phyloP scores from a whole-genome alignment of 2,329 filamentous ascomycete species.

The Raffaelea deltoideospora region DNA sequence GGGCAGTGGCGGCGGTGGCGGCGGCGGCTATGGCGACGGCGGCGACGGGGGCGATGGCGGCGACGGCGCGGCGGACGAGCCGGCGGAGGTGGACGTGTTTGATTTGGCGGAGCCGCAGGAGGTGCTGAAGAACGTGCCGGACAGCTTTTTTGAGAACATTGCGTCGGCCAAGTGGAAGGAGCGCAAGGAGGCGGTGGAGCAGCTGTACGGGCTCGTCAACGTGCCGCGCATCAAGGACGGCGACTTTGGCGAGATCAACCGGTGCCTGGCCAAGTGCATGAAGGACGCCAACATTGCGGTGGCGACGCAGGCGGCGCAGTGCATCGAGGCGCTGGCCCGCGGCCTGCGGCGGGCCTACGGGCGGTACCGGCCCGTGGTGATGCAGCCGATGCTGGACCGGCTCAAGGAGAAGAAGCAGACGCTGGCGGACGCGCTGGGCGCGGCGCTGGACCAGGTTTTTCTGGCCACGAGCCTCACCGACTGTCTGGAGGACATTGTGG shows the following conservation, averaged over 20 bases:
- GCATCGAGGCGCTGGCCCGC: slow-evolving; percentile 77
- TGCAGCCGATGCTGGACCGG: slow-evolving; percentile 84
- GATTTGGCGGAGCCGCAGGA: slow-evolving; percentile 80
- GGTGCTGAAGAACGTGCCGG: slow-evolving; percentile 64
- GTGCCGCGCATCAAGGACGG: slow-evolving; percentile 85
- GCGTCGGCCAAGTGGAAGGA: slow-evolving; percentile 97
- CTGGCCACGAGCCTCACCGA: slow-evolving; percentile 58
- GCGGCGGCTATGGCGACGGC: slow-evolving; percentile 44
- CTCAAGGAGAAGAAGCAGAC: slow-evolving; percentile 93
- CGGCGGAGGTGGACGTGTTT: slow-evolving; percentile 62
- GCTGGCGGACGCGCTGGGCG: slow-evolving; percentile 76
- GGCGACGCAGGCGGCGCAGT: slow-evolving; percentile 83
- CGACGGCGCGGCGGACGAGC: slow-evolving; percentile 43
- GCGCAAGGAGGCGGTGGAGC: slow-evolving; percentile 84
- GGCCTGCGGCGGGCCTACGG: slow-evolving; percentile 64
- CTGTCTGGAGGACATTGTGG: slow-evolving; percentile 76
- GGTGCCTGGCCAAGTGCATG: slow-evolving; percentile 86
- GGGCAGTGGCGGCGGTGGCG: slow-evolving; percentile 41
- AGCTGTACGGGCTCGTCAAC: slow-evolving; percentile 59
- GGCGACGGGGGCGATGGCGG: slow-evolving; percentile 54
- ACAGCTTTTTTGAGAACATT: slow-evolving; percentile 68
- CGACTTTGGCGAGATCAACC: slow-evolving; percentile 70
- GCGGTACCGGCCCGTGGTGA: slow-evolving; percentile 67
- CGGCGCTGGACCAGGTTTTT: slow-evolving; percentile 61
- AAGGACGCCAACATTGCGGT: slow-evolving; percentile 97